Conservation (phyloP, 352 stramenopile genomes). For the Phytophthora vignae region DNA sequence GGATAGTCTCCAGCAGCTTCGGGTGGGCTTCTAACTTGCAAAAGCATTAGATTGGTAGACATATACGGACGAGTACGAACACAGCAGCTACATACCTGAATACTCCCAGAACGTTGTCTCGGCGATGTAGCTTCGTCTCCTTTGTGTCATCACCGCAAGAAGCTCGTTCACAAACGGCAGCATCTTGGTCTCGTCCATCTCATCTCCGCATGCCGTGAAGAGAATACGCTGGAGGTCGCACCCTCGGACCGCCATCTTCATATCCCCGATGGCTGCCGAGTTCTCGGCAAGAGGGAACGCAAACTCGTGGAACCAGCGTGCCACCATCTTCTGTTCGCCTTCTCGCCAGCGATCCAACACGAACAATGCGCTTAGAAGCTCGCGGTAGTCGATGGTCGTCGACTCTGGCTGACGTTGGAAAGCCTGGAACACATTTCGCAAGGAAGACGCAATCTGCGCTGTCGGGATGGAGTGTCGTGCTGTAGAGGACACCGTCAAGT, state of each 20-base stretch:
- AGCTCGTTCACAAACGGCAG: slow-evolving; percentile 43
- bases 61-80: slow-evolving; percentile 1
- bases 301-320: slow-evolving; percentile 70
- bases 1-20: slow-evolving; percentile 41
- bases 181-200: slow-evolving; percentile 49
- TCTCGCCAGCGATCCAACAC: slow-evolving; percentile 66
- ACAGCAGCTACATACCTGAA: slow-evolving; percentile 4
- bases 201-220: slow-evolving; percentile 44
- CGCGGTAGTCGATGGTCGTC: slow-evolving; percentile 50
- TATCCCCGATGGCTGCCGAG: slow-evolving; percentile 19
- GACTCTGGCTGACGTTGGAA: slow-evolving; percentile 41
- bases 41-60: not conserved
- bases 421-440: slow-evolving; percentile 41
- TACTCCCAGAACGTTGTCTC: slow-evolving; percentile 28
- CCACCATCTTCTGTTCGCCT: slow-evolving; percentile 50
- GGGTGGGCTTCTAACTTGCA: slow-evolving; percentile 30
- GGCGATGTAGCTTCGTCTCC: slow-evolving; percentile 20
- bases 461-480: not conserved
- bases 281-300: slow-evolving; percentile 29
- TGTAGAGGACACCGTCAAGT: slow-evolving; percentile 12
- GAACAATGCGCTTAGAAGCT: slow-evolving; percentile 52
- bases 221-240: slow-evolving; percentile 44
- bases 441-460: slow-evolving; percentile 19
- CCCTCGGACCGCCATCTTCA: slow-evolving; percentile 35
- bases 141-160: slow-evolving; percentile 9